phyloP scores from a whole-genome alignment of 2,329 filamentous ascomycete genomes.

The Cytospora chrysosperma region DNA sequence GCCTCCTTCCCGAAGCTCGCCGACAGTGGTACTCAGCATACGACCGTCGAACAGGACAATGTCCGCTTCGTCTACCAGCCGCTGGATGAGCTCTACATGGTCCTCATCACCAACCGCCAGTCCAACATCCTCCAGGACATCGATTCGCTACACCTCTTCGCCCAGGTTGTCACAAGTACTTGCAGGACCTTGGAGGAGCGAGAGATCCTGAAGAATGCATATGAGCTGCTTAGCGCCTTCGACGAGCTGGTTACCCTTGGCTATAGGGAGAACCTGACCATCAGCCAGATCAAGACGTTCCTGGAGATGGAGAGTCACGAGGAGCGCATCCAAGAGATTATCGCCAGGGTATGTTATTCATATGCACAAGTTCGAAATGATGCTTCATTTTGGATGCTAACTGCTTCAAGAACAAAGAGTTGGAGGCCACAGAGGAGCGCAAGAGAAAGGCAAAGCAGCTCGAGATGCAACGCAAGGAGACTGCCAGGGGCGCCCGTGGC shows the following conservation, averaged over 20 bases:
- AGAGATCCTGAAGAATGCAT: constrained; percentile 92
- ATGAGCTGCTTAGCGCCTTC: constrained; percentile 93
- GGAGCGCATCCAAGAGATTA: constrained; percentile 98
- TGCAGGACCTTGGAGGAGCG: constrained; percentile 95
- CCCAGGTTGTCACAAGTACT: constrained; percentile 93
- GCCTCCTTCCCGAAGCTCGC: constrained; percentile 98
- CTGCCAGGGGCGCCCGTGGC: constrained; percentile 71
- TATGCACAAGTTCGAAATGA: not conserved
- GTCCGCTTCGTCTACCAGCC: constrained; percentile 99
- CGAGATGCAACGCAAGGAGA: constrained; percentile 97
- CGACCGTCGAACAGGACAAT: constrained; percentile 97
- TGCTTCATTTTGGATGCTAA: constrained; percentile 16
- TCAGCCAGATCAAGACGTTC: constrained; percentile 98
- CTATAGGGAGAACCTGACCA: constrained; percentile 92
- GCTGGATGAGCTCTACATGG: constrained; percentile 98
- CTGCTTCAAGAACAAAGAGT: constrained; percentile 80
- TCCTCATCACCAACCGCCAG: constrained; percentile 98
- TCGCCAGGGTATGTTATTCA: constrained; percentile 67
- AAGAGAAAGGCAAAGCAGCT: constrained; percentile 98
- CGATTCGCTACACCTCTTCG: constrained; percentile 95
- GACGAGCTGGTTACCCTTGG: constrained; percentile 95
- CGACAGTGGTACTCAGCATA: constrained; percentile 94
- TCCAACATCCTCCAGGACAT: constrained; percentile 99
- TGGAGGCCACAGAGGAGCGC: constrained; percentile 96
- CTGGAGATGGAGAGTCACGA: constrained; percentile 99